Percentiles rank a stretch among this genome's conserved stretches.
Evolutionary conservation across 2,329 filamentous ascomycete species (phyloP).

Genomic region (Canariomyces notabilis): DNA sequence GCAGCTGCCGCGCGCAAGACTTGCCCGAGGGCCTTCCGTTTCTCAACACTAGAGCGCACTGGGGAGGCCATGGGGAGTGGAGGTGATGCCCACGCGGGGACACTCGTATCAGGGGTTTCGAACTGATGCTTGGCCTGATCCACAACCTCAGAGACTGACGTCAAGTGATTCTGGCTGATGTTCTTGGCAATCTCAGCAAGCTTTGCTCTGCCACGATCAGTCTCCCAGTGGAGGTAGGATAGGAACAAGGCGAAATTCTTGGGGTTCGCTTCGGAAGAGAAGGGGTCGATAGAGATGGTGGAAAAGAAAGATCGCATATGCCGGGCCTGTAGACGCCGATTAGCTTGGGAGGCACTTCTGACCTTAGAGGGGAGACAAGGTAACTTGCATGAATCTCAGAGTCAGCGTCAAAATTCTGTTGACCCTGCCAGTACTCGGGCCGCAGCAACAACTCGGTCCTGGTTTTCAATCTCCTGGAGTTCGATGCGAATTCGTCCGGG

Average conservation of each 20-base stretch:
- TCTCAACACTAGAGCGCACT: neutral
- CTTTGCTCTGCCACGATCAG: constrained; percentile 30
- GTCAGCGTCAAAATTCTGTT: constrained; percentile 26
- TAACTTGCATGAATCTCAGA: constrained; percentile 29
- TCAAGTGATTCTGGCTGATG: constrained; percentile 10
- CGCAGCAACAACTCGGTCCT: constrained; percentile 18
- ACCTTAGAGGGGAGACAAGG: too few species aligned
- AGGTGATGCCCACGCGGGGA: neutral
- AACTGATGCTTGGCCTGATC: constrained; percentile 18
- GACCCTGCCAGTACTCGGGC: constrained; percentile 32
- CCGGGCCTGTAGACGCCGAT: too few species aligned
- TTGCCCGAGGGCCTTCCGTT: constrained; percentile 23
- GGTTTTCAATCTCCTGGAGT: constrained; percentile 1
- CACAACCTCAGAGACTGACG: constrained; percentile 17
- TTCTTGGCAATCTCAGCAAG: constrained; percentile 27
- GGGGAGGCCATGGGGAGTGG: neutral
- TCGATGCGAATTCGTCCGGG: neutral
- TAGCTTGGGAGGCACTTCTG: too few species aligned
- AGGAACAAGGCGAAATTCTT: constrained; percentile 30
- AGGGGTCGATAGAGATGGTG: constrained; percentile 25
- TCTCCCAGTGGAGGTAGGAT: constrained; percentile 38
- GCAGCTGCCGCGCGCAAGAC: constrained; percentile 32
- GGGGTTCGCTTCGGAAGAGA: constrained; percentile 9
- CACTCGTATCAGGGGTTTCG: constrained; percentile 10
- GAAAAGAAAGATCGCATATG: constrained; percentile 34